Conservation (phyloP, 805 yeast species). For the Kurtzmaniella cleridarum region DNA sequence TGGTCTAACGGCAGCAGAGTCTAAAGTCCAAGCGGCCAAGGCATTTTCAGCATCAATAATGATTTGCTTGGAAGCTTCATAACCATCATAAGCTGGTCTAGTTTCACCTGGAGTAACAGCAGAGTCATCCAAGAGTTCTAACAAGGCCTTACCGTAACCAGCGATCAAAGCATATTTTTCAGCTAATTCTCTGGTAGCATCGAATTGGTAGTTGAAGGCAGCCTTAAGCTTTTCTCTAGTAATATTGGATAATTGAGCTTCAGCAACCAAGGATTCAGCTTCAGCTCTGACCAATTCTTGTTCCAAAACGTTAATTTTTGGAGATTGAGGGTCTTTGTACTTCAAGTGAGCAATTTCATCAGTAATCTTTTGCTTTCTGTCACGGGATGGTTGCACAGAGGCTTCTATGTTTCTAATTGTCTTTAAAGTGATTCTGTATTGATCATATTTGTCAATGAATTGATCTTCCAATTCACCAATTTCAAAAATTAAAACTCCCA, state of each 20-base stretch:
- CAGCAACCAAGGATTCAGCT: conserved; percentile 88
- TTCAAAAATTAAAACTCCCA: conserved; percentile 78
- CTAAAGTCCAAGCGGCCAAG: conserved; percentile 79
- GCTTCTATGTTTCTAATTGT: conserved; percentile 80
- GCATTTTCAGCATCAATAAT: conserved; percentile 83
- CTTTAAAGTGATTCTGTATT: conserved; percentile 77
- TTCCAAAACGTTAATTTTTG: conserved; percentile 76
- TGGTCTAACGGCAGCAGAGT: conserved; percentile 77
- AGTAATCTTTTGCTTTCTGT: conserved; percentile 78
- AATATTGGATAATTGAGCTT: conserved; percentile 84
- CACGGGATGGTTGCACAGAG: conserved; percentile 84
- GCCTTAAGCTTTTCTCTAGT: conserved; percentile 84
- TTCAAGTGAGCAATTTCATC: conserved; percentile 80
- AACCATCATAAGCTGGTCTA: conserved; percentile 84
- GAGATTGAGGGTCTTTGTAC: conserved; percentile 80
- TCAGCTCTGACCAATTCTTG: conserved; percentile 89
- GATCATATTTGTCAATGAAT: conserved; percentile 81
- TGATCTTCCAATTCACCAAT: conserved; percentile 84
- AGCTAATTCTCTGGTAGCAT: conserved; percentile 78
- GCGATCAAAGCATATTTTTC: conserved; percentile 84
- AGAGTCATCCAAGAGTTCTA: conserved; percentile 77
- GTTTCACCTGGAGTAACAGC: conserved; percentile 92
- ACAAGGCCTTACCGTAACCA: conserved; percentile 82
- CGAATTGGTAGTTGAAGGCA: conserved; percentile 80
- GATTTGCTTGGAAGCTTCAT: conserved; percentile 83